These are phyloP conservation scores for Tetraselmis chui DNA, from an alignment of 139 green algal species.

Conservation along the genomic window DNA sequence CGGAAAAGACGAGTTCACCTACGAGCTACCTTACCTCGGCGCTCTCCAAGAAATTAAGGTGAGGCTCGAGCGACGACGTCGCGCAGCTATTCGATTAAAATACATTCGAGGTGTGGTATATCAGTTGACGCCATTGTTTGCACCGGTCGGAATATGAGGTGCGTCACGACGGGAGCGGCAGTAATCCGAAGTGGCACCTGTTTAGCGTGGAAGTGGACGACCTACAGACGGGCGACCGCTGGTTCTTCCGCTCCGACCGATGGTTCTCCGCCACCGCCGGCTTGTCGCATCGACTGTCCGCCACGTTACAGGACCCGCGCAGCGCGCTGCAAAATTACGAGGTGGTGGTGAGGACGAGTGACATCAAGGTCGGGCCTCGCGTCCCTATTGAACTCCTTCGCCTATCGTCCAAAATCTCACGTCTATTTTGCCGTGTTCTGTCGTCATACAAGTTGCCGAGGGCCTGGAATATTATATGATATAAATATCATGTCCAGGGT, in stretches of 20 bases:
- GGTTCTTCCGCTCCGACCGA: not conserved
- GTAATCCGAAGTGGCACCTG: constrained; percentile 35
- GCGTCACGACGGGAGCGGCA: constrained; percentile 36
- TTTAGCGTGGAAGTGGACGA: constrained; percentile 24
- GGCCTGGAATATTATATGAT: too few species aligned
- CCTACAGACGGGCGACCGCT: not conserved
- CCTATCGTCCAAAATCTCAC: too few species aligned
- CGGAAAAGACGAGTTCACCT: constrained; percentile 18
- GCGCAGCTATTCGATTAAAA: too few species aligned
- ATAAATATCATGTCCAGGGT: too few species aligned
- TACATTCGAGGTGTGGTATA: too few species aligned
- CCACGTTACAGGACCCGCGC: not conserved
- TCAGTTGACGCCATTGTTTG: too few species aligned
- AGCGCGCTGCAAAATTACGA: not conserved
- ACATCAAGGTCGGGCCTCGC: constrained; percentile 1
- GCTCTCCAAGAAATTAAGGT: not conserved
- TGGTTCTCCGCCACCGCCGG: not conserved
- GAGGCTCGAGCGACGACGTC: not conserved
- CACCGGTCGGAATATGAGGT: too few species aligned
- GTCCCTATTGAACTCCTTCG: too few species aligned
- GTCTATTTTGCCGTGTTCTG: too few species aligned
- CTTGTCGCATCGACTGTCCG: not conserved
- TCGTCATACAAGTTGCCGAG: too few species aligned
- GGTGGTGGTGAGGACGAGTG: not conserved
- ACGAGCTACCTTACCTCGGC: not conserved